Conservation (phyloP, 371 early-diverging fungal genomes). For the Mortierella sp. region DNA sequence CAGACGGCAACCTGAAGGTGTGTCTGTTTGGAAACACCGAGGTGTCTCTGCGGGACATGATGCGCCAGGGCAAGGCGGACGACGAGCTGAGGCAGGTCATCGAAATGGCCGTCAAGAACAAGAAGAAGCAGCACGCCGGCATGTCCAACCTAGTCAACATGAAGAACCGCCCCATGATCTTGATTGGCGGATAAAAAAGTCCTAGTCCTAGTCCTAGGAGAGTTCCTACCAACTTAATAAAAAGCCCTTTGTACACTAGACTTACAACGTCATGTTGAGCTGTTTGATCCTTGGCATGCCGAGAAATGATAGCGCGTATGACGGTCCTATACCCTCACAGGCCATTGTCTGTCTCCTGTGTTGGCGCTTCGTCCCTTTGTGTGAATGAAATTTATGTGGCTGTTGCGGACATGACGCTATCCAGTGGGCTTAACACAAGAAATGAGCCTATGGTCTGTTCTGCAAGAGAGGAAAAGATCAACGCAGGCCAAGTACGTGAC, state of each 20-base stretch:
- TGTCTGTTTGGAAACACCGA: constrained; percentile 94
- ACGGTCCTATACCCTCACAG: neutral
- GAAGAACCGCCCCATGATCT: constrained; percentile 95
- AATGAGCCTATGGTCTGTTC: neutral
- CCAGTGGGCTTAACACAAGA: neutral
- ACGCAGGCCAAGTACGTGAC: neutral
- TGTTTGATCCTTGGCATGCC: neutral
- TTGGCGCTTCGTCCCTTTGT: no score
- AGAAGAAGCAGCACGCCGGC: constrained; percentile 93
- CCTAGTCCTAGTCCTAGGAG: no score
- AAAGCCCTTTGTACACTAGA: neutral
- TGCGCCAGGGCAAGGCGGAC: constrained; percentile 79
- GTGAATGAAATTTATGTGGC: no score
- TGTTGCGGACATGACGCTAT: neutral
- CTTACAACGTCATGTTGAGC: neutral
- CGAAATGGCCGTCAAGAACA: constrained; percentile 84
- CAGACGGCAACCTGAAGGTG: constrained; percentile 95
- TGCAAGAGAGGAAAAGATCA: neutral
- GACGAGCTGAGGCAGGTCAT: constrained; percentile 78
- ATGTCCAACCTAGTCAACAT: constrained; percentile 83
- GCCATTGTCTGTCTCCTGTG: neutral
- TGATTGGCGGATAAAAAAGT: constrained; percentile 87
- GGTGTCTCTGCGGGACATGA: constrained; percentile 84
- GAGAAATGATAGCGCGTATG: neutral
- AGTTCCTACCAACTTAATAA: neutral